Evolutionary conservation across 78 protist species (phyloP), one percentile per base, ranked within the genome.

Genomic region (Planoprotostelium fungivorum): DNA sequence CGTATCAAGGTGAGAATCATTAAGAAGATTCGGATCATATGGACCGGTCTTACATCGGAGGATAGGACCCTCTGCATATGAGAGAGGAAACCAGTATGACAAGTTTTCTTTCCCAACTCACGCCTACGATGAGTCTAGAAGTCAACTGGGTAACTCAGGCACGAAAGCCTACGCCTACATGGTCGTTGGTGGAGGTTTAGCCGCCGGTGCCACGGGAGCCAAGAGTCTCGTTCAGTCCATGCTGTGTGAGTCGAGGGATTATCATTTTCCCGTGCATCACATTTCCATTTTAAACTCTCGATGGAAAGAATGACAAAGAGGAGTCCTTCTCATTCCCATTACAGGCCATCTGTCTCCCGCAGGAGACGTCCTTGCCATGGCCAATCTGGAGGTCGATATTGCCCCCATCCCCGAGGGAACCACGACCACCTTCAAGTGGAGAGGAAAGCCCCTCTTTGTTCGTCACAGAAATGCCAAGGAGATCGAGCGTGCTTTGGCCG

Each of bases 391-490:
- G 87, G 95, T 94, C 83, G 97, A 96, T 35, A 89, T 96, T 87
- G 35, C 90, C 28, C 63, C 73, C n/a, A 88, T 96, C 29, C 95
- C 96, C 63, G 93, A 85, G 63, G 89, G 91, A 1, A 51, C 90
- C 29, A 89, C 94, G 86, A 93, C 87, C 89, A 93, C 91, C 38
- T 89, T 94, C 85, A 90, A 92, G 91, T 96, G 98, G 98, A 91
- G 97, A 37, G 98, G 98, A n/a, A 96, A 96, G 95, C 98, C 98
- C 36, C 86, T 95, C 84, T 96, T 95, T 88, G 90, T 96, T 83
- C 88, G 92, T 88, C 94, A 93, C 85, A 85, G 98, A 73, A 92
- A 95, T 0, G 93, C 85, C 37, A 90, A 63, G 37, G 97, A 96
- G 85, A 94, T 96, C 84, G 34, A 28, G 1, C 86, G 34, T 5